Evolutionary conservation across 805 yeast species (phyloP).

Genomic region (Saccharomycopsis capsularis): DNA sequence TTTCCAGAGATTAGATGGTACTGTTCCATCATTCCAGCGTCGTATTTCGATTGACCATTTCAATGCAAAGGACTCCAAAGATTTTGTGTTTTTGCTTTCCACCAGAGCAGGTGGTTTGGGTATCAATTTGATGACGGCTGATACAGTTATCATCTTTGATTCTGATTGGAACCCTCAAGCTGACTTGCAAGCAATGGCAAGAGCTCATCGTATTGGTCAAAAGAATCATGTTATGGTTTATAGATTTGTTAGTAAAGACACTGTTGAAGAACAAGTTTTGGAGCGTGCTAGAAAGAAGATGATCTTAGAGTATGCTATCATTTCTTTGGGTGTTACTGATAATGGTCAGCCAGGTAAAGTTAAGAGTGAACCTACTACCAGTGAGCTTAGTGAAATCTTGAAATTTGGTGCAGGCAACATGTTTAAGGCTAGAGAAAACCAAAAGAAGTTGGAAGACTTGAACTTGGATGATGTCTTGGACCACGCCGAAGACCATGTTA

Average conservation of each 20-base stretch:
- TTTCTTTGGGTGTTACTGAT: slow-evolving; percentile 91
- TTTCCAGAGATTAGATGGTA: slow-evolving; percentile 94
- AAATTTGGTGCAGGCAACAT: slow-evolving; percentile 98
- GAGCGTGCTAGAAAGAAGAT: slow-evolving; percentile 97
- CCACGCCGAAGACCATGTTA: slow-evolving; percentile 95
- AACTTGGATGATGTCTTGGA: slow-evolving; percentile 92
- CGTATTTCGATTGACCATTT: slow-evolving; percentile 93
- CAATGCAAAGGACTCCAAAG: slow-evolving; percentile 88
- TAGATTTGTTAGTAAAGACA: slow-evolving; percentile 94
- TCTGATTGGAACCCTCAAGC: slow-evolving; percentile 99
- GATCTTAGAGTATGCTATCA: slow-evolving; percentile 97
- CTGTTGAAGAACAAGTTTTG: slow-evolving; percentile 94
- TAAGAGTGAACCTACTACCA: slow-evolving; percentile 66
- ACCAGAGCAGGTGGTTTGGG: slow-evolving; percentile 99
- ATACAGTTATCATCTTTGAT: slow-evolving; percentile 95
- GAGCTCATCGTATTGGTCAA: slow-evolving; percentile 99
- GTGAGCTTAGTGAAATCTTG: slow-evolving; percentile 85
- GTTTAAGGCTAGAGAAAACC: slow-evolving; percentile 94
- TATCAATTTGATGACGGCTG: slow-evolving; percentile 98
- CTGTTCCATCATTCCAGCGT: slow-evolving; percentile 89
- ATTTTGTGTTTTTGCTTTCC: slow-evolving; percentile 80
- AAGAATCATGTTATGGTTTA: slow-evolving; percentile 97
- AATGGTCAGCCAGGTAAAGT: slow-evolving; percentile 40
- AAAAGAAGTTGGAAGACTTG: slow-evolving; percentile 89
- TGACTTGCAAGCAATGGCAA: slow-evolving; percentile 98